Percentiles rank a stretch among this genome's conserved stretches.
phyloP scores from a whole-genome alignment of 2,329 filamentous ascomycete species.

The Onygenales sp. region DNA sequence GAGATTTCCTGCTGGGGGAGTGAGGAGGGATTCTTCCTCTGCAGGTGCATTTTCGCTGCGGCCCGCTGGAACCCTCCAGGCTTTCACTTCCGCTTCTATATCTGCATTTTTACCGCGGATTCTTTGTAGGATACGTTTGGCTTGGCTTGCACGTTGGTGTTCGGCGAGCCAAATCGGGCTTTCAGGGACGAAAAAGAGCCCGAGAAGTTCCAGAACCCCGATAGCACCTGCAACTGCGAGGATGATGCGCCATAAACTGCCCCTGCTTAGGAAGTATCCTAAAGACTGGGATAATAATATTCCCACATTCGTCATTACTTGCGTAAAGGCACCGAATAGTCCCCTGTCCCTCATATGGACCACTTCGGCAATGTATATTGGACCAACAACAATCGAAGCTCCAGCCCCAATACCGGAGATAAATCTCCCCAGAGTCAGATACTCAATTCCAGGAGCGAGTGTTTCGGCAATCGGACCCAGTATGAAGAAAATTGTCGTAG shows the following conservation, averaged over 20 bases:
- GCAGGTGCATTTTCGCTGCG: constrained; percentile 22
- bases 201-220: constrained; percentile 56
- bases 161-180: constrained; percentile 79
- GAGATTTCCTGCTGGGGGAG: constrained; percentile 47
- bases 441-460: constrained; percentile 54
- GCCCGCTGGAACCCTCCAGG: constrained; percentile 35
- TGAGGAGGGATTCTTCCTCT: constrained; percentile 65
- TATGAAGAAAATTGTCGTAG: constrained; percentile 68
- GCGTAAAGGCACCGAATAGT: constrained; percentile 72
- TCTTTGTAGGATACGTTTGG: constrained; percentile 59
- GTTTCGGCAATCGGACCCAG: constrained; percentile 69
- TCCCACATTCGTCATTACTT: constrained; percentile 87
- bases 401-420: constrained; percentile 78
- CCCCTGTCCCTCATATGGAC: constrained; percentile 66
- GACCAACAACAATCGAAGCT: constrained; percentile 82
- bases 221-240: constrained; percentile 63
- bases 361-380: constrained; percentile 88
- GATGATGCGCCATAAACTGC: constrained; percentile 72
- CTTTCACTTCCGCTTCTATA: constrained; percentile 62
- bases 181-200: constrained; percentile 70
- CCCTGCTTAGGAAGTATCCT: constrained; percentile 79
- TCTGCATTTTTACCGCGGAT: constrained; percentile 63
- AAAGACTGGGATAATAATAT: constrained; percentile 76
- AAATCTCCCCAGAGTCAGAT: constrained; percentile 65
- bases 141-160: constrained; percentile 50